phyloP scores from a whole-genome alignment of 129 eudicot genomes.

The Daucus carota region DH1_v3.0 NC_030386.2:39228501-39229000 shows the following conservation, averaged over 20 bases:
- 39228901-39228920: neutral
- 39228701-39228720: neutral
- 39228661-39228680: neutral
- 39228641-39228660: neutral
- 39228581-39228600: slow-evolving; percentile 56
- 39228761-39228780: neutral
- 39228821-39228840: neutral
- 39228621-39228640: neutral
- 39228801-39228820: no score
- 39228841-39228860: no score
- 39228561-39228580: slow-evolving; percentile 89
- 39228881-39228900: no score
- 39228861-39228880: neutral
- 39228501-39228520: slow-evolving; percentile 58
- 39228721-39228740: neutral
- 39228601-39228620: slow-evolving; percentile 12
- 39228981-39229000: neutral
- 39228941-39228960: neutral
- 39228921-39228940: neutral
- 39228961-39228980: neutral
- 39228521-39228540: slow-evolving; percentile 70
- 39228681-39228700: neutral
- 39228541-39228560: slow-evolving; percentile 58
- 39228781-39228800: neutral
- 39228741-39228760: neutral